Percentiles rank a stretch among this genome's conserved stretches.
Conservation (phyloP, 2,329 filamentous ascomycete species). For the Thelonectria olida region DNA sequence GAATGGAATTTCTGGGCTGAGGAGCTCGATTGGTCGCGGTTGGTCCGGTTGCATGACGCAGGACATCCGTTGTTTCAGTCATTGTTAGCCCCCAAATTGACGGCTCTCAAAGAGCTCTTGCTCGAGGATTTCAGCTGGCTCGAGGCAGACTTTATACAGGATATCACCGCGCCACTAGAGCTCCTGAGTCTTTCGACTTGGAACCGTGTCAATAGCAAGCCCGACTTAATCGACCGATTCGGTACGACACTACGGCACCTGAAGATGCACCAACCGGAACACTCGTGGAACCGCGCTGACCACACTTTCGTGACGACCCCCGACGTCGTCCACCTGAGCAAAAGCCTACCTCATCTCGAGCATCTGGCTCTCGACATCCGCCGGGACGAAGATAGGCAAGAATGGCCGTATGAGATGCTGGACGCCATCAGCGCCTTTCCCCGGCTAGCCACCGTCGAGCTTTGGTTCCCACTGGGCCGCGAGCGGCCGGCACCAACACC, state of each 20-base stretch:
- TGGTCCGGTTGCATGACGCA: slow-evolving; percentile 14
- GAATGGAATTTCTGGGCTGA: slow-evolving; percentile 12
- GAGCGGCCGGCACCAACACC: background rate
- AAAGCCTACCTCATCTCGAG: slow-evolving; percentile 11
- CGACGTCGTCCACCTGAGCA: slow-evolving; percentile 8
- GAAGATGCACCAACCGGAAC: slow-evolving; percentile 9
- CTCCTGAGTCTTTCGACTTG: slow-evolving; percentile 4
- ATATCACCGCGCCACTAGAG: slow-evolving; percentile 14
- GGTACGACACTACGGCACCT: slow-evolving; percentile 6
- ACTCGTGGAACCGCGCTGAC: background rate
- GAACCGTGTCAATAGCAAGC: background rate
- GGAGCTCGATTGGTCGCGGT: slow-evolving; percentile 17
- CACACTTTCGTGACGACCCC: background rate
- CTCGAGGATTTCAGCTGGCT: background rate
- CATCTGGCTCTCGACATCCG: slow-evolving; percentile 12
- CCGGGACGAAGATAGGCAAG: background rate
- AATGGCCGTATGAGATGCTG: slow-evolving; percentile 6
- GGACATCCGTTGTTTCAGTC: background rate
- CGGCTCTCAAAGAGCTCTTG: slow-evolving; percentile 7
- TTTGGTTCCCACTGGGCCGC: slow-evolving; percentile 8
- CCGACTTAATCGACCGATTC: background rate
- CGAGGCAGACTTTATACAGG: background rate
- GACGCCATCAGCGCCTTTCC: slow-evolving; percentile 17
- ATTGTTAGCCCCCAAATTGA: slow-evolving; percentile 3
- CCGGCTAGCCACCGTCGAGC: slow-evolving; percentile 11